Percentiles rank a stretch among this genome's conserved stretches.
phyloP scores from a whole-genome alignment of 257 asterid genomes.

The Solanum habrochaites region DNA sequence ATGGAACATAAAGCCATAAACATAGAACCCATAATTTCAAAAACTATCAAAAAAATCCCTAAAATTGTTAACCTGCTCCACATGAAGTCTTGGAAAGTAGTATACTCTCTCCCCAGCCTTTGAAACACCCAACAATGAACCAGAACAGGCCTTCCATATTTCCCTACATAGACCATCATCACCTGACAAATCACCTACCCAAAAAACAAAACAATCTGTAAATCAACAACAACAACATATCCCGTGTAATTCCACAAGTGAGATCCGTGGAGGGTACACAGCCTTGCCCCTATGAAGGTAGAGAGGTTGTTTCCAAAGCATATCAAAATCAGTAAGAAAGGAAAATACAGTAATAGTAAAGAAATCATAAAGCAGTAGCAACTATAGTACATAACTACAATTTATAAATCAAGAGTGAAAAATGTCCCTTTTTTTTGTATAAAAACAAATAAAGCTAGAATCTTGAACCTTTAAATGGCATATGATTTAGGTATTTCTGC shows the following conservation, averaged over 20 bases:
- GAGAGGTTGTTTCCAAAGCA: background rate
- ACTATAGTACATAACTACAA: background rate
- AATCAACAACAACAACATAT: background rate
- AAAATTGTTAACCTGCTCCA: constrained; percentile 44
- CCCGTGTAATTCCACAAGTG: background rate
- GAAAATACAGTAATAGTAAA: background rate
- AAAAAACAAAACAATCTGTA: background rate
- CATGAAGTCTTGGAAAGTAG: constrained; percentile 67
- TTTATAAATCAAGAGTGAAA: background rate
- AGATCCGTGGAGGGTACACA: too few species aligned
- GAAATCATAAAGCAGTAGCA: background rate
- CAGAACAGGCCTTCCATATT: constrained; percentile 68
- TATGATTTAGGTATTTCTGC: background rate
- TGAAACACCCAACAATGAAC: constrained; percentile 60
- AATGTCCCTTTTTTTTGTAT: background rate
- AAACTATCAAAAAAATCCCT: background rate
- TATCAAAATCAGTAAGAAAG: background rate
- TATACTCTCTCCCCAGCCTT: constrained; percentile 37
- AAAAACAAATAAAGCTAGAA: background rate
- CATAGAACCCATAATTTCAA: background rate
- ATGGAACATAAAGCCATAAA: background rate
- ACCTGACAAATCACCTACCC: background rate
- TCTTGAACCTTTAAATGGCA: background rate
- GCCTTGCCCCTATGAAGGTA: background rate
- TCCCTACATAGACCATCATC: constrained; percentile 34